Evolutionary conservation across 805 yeast genomes (phyloP), one percentile per base, ranked within the genome.

Genomic region (Komagataella ulmi): DNA sequence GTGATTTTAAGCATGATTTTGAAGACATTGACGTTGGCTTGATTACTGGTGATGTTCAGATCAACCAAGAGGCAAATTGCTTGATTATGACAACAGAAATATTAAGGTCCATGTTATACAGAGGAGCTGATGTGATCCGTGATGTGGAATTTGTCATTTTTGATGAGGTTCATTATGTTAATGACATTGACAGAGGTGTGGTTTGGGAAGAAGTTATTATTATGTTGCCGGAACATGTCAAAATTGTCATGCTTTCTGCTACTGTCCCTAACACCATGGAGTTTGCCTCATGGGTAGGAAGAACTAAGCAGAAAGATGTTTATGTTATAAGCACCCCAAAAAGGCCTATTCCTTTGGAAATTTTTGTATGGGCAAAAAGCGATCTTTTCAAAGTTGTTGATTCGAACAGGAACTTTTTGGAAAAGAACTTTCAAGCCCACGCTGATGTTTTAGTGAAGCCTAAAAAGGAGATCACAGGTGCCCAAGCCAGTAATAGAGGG

Each of bases 131-230:
- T 69, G 67, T 93, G 48, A 90, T 93, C 59, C 76, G 99, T 65
- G 99, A 93, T 67, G 97, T 93, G 19, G 99, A 91, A 62, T 93
- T 90, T 72, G 97, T 93, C 24, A 89, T 93, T 45, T 93, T 93
- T 64, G 99, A 93, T 69, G 99, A 93, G 64, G 99, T 93, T 1
- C 99, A 93, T 67, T 93, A 93, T 63, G 97, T 93, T 55, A 93
- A 93, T 65, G 99, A 93, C 69, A 83, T 88, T 53, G 96, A 88
- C 60, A 81, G 99, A 66, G 99, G 99, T 61, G 99, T 93, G 12
- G 99, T 93, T 3, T 93, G 99, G 99, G 99, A 93, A 70, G 99
- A 93, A 68, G 97, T 93, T 19, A 93, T 93, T 55, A 93, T 93
- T 58, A 88, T 93, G 96, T 72, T 93, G 40, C 99, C 99, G 0